phyloP scores from a whole-genome alignment of 2,329 filamentous ascomycete genomes.

The Ophiostoma quercus region DNA sequence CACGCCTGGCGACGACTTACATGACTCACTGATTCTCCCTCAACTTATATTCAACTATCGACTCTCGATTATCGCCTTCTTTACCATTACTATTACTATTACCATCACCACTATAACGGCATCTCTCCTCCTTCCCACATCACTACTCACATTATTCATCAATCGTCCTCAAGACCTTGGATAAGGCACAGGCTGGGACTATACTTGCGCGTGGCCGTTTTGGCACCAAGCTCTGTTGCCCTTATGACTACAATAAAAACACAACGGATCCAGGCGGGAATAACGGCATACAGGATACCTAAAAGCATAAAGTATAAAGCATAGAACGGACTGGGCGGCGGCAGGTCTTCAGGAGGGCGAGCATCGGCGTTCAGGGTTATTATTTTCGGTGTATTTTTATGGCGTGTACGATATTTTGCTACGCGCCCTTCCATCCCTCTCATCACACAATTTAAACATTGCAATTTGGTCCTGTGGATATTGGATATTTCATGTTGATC shows the following conservation, averaged over 20 bases:
- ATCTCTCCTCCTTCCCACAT: not conserved
- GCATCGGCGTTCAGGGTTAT: not conserved
- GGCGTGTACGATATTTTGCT: not conserved
- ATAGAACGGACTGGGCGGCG: not conserved
- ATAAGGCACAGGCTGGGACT: not conserved
- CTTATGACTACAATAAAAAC: not conserved
- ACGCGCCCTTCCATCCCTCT: not conserved
- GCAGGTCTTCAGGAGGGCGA: not conserved
- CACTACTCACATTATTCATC: not conserved
- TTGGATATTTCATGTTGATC: not conserved
- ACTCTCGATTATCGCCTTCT: not conserved
- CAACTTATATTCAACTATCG: not conserved
- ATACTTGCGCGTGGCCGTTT: not conserved
- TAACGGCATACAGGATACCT: not conserved
- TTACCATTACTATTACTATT: not conserved
- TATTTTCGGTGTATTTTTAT: constrained; percentile 12
- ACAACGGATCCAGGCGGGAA: not conserved
- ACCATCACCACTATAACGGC: not conserved
- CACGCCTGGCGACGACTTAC: constrained; percentile 15
- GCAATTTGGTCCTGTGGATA: not conserved
- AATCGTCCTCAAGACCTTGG: not conserved
- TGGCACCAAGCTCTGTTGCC: not conserved
- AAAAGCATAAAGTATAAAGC: not conserved
- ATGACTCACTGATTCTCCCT: not conserved
- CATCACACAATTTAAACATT: not conserved